Evolutionary conservation across 371 early-diverging fungal genomes (phyloP).

Genomic region (Syncephalastrum contaminatum): DNA sequence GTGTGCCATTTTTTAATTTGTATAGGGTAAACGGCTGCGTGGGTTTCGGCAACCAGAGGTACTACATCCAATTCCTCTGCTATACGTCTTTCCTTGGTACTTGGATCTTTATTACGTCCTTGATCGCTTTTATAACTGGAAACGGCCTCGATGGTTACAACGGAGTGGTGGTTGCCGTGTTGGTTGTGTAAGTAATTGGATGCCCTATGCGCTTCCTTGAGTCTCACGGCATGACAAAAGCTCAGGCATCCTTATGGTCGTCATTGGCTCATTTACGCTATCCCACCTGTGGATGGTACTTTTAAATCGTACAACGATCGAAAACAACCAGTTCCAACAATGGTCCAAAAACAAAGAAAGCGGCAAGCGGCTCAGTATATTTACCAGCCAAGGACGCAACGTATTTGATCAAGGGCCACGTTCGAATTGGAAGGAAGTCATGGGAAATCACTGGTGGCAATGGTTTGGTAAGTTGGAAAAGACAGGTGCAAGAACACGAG

Average conservation of each 20-base stretch:
- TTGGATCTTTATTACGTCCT: conserved; percentile 33
- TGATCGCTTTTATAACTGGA: conserved; percentile 28
- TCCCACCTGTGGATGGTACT: conserved; percentile 45
- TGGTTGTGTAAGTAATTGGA: conserved; percentile 27
- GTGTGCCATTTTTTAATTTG: background rate
- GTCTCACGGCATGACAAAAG: conserved; percentile 3
- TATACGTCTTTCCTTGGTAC: conserved; percentile 33
- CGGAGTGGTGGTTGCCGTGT: conserved; percentile 18
- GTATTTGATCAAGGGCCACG: conserved; percentile 39
- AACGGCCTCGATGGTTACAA: conserved; percentile 25
- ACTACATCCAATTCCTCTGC: conserved; percentile 49
- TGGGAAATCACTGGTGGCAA: conserved; percentile 23
- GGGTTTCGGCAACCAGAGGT: conserved; percentile 52
- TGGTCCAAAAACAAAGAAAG: conserved; percentile 22
- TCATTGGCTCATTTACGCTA: conserved; percentile 39
- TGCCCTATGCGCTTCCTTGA: background rate
- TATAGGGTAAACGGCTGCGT: conserved; percentile 57
- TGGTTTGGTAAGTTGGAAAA: conserved; percentile 34
- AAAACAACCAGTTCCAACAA: conserved; percentile 31
- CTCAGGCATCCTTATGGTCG: conserved; percentile 26
- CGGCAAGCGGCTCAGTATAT: conserved; percentile 13
- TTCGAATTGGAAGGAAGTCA: conserved; percentile 33
- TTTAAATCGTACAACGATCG: conserved; percentile 52
- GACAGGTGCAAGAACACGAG: no score
- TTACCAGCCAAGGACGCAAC: conserved; percentile 30